Conservation (phyloP, 148 eudicot species). For the Camellia sinensis region DNA sequence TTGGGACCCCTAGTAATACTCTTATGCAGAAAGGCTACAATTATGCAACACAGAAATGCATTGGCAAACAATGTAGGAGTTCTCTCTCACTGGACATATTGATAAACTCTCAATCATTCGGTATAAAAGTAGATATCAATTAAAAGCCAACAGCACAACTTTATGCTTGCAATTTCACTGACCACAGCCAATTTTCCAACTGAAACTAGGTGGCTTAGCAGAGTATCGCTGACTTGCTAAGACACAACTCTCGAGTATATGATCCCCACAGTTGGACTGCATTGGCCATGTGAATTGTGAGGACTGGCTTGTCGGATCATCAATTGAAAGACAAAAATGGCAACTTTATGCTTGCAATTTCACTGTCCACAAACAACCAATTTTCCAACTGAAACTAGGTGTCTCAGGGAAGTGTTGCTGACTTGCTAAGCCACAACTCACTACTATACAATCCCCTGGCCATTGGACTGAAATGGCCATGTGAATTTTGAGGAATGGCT, state of each 20-base stretch:
- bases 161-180: not conserved
- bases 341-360: not conserved
- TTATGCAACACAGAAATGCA: not conserved
- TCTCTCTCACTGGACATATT: not conserved
- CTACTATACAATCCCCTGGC: too few relatives aligned
- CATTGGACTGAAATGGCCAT: too few relatives aligned
- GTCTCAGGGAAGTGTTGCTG: not conserved
- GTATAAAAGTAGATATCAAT: not conserved
- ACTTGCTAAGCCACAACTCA: not conserved
- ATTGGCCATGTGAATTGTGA: not conserved
- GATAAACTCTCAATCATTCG: not conserved
- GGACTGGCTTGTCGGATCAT: not conserved
- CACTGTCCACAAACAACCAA: not conserved
- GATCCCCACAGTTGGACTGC: not conserved
- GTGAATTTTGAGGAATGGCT: not conserved
- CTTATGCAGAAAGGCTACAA: not conserved
- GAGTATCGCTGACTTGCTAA: not conserved
- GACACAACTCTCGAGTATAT: not conserved
- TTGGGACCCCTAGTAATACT: not conserved
- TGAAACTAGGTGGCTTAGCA: not conserved
- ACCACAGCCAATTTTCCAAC: not conserved
- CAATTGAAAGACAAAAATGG: not conserved
- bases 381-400: not conserved
- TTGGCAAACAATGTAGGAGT: not conserved
- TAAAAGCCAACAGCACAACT: not conserved